Evolutionary conservation across 331 rosid genomes (phyloP).

Genomic region (Prunus yedoensis): DNA sequence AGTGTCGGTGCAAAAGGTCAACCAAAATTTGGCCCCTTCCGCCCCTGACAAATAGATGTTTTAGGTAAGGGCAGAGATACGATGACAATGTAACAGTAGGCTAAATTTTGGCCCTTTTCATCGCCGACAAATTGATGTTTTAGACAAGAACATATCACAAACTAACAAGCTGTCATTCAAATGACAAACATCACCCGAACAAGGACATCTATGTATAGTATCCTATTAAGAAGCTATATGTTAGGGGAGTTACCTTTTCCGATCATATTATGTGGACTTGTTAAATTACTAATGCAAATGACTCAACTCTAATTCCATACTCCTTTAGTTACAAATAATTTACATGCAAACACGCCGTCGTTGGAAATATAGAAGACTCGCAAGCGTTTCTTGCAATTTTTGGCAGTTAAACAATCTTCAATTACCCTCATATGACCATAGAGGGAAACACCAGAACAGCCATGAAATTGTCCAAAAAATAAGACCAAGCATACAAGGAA

Average conservation of each 20-base stretch:
- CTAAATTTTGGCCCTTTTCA: neutral
- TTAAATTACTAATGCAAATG: too few relatives aligned
- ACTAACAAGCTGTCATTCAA: neutral
- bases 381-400: neutral
- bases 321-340: too few relatives aligned
- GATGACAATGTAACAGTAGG: accelerated
- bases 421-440: neutral
- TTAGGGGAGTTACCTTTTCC: too few relatives aligned
- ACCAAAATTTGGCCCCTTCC: neutral
- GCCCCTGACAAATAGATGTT: neutral
- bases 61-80: neutral
- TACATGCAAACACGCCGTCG: too few relatives aligned
- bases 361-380: neutral
- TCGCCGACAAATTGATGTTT: neutral
- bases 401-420: too few relatives aligned
- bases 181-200: neutral
- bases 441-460: neutral
- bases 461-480: neutral
- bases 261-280: neutral
- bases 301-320: too few relatives aligned
- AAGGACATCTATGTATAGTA: neutral
- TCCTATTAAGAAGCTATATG: too few relatives aligned
- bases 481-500: neutral
- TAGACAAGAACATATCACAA: neutral
- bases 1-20: too few relatives aligned